Percentiles rank a stretch among this genome's conserved stretches.
phyloP scores from a whole-genome alignment of 352 stramenopile species.

The Phytopythium mirpurense region DNA sequence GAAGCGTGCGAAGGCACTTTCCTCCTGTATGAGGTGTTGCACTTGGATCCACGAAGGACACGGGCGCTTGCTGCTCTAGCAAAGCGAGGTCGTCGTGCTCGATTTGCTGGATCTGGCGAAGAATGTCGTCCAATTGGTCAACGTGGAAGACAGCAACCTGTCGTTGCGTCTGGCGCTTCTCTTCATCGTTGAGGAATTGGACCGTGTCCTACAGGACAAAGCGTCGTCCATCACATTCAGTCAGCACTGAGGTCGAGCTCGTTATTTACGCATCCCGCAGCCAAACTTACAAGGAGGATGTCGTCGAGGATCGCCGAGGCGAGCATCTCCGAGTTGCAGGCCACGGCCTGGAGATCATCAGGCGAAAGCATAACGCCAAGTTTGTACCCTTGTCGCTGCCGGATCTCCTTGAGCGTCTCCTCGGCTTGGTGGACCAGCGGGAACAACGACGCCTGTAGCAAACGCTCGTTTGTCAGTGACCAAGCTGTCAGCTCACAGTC shows the following conservation, averaged over 20 bases:
- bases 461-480: no score
- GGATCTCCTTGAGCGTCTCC: constrained; percentile 32
- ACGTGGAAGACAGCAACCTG: constrained; percentile 20
- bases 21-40: no score
- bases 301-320: constrained; percentile 58
- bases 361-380: constrained; percentile 37
- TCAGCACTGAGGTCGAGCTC: neutral
- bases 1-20: neutral
- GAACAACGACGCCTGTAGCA: constrained; percentile 38
- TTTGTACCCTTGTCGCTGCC: constrained; percentile 27
- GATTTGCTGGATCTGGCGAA: constrained; percentile 39
- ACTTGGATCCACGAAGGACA: no score
- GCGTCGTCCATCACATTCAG: neutral
- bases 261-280: neutral
- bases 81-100: constrained; percentile 30
- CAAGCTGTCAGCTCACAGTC: no score
- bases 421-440: constrained; percentile 50
- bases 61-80: constrained; percentile 24
- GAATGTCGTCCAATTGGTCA: constrained; percentile 42
- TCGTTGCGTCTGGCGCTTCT: constrained; percentile 22
- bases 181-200: constrained; percentile 50
- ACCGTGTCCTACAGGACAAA: constrained; percentile 37
- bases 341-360: constrained; percentile 31
- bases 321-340: constrained; percentile 44
- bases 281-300: constrained; percentile 36